Evolutionary conservation across 305 asterid genomes (phyloP).

Genomic region (Fraxinus xanthoxyloides): DNA sequence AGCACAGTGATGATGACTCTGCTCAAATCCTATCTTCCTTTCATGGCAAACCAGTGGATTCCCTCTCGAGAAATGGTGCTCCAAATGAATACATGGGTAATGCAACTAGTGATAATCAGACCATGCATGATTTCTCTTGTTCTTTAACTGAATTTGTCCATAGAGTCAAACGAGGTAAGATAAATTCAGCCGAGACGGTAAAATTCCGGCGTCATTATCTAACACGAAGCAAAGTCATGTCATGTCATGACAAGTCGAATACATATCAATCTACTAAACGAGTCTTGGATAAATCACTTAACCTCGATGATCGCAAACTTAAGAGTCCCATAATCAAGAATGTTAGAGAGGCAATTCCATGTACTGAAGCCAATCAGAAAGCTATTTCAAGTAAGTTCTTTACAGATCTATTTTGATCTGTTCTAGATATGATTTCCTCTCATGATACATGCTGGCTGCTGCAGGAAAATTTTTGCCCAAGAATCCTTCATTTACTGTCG

Average conservation of each 20-base stretch:
- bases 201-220: neutral
- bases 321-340: neutral
- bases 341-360: neutral
- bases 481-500: slow-evolving; percentile 17
- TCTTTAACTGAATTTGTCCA: neutral
- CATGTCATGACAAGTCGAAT: neutral
- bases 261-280: neutral
- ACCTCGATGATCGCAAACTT: neutral
- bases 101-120: neutral
- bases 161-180: neutral
- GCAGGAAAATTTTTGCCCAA: neutral
- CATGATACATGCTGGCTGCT: neutral
- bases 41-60: neutral
- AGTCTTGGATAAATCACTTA: neutral
- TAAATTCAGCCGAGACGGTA: neutral
- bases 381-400: neutral
- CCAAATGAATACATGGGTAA: neutral
- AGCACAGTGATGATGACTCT: neutral
- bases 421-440: neutral
- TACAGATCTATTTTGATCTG: neutral
- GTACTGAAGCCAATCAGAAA: neutral
- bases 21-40: neutral
- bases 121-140: neutral
- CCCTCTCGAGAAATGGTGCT: neutral
- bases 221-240: slow-evolving; percentile 16